Conservation (phyloP, 2,329 filamentous ascomycete species). For the Plectosphaerella cucumerina region DNA sequence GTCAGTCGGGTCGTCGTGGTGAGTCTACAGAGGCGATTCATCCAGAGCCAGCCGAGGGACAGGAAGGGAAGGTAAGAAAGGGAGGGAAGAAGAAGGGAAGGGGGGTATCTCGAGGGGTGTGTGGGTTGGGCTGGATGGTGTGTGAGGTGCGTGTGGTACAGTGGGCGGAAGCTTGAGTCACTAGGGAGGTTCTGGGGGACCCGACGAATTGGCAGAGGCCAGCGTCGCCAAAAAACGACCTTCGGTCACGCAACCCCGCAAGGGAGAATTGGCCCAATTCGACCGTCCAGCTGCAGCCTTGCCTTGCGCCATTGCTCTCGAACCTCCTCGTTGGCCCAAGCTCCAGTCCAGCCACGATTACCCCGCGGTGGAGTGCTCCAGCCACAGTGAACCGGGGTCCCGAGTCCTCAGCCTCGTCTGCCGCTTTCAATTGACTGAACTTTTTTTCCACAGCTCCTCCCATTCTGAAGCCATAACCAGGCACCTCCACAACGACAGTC, state of each 20-base stretch:
- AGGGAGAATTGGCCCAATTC: not conserved
- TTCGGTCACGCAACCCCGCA: constrained; percentile 2
- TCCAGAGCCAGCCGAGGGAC: constrained; percentile 17
- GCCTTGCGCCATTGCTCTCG: not conserved
- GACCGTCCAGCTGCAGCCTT: not conserved
- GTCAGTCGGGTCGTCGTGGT: constrained; percentile 14
- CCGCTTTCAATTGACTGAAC: not conserved
- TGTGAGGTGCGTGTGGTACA: not conserved
- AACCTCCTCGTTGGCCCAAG: not conserved
- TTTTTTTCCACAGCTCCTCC: not conserved
- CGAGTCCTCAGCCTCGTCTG: not conserved
- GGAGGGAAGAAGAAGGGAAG: constrained; percentile 2
- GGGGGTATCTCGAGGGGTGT: not conserved
- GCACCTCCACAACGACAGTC: not conserved
- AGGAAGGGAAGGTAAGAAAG: constrained; percentile 13
- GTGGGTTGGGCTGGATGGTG: not conserved
- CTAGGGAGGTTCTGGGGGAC: not conserved
- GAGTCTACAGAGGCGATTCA: constrained; percentile 25
- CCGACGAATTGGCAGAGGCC: constrained; percentile 1
- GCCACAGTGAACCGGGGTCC: not conserved
- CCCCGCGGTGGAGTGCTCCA: constrained; percentile 2
- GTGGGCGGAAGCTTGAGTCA: constrained; percentile 3
- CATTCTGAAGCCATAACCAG: not conserved
- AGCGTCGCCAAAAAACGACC: not conserved
- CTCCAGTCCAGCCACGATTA: not conserved